These are phyloP conservation scores for Eragrostis curvula DNA, from an alignment of 176 grass and related monocot species.

Conservation along the genomic window DNA sequence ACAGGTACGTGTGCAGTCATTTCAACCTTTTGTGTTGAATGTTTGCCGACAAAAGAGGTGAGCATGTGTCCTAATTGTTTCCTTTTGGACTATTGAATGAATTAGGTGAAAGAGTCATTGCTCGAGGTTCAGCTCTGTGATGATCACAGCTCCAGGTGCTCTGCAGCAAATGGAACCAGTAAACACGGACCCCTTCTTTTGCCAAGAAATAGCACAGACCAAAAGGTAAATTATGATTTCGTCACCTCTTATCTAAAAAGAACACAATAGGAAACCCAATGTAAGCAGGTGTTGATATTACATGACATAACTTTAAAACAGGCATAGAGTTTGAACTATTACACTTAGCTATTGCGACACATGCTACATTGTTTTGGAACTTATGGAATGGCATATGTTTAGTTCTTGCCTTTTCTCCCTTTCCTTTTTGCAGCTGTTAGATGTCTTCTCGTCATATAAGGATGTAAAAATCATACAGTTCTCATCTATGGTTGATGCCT, in stretches of 20 bases:
- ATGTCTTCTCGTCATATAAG: slow-evolving; percentile 72
- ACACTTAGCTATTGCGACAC: background rate
- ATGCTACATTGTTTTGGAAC: slow-evolving; percentile 16
- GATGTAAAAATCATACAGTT: slow-evolving; percentile 84
- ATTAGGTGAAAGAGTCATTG: slow-evolving; percentile 79
- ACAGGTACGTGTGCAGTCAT: slow-evolving; percentile 53
- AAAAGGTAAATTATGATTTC: slow-evolving; percentile 64
- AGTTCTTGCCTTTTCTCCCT: background rate
- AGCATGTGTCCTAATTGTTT: slow-evolving; percentile 37
- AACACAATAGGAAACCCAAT: background rate
- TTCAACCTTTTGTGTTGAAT: slow-evolving; percentile 11
- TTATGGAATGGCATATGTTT: slow-evolving; percentile 26
- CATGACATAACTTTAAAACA: background rate
- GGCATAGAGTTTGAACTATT: background rate
- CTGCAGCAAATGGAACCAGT: slow-evolving; percentile 50
- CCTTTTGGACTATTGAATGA: slow-evolving; percentile 27
- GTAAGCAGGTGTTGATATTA: background rate
- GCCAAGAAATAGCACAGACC: slow-evolving; percentile 75
- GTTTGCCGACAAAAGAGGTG: slow-evolving; percentile 24
- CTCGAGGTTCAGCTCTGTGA: slow-evolving; percentile 75
- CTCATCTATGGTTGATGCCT: slow-evolving; percentile 85
- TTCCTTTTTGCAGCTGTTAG: slow-evolving; percentile 56
- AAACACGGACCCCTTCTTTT: slow-evolving; percentile 57
- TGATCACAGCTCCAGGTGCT: slow-evolving; percentile 53
- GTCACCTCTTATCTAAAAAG: background rate